Conservation (phyloP, 2,329 filamentous ascomycete species). For the Rachicladosporium sp. region DNA sequence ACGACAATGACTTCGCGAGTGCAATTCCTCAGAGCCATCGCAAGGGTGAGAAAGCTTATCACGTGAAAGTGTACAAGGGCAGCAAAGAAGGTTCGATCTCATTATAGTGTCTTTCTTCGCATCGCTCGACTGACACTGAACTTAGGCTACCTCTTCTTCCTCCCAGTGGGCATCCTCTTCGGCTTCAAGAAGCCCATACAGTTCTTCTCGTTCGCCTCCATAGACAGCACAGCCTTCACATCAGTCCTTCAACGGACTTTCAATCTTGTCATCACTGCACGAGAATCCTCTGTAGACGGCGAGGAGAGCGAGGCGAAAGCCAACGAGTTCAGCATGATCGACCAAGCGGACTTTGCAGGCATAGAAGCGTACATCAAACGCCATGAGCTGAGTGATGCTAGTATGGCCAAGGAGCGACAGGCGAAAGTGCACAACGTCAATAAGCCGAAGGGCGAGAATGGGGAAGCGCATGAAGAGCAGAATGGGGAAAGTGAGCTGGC, state of each 20-base stretch:
- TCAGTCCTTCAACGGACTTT: slow-evolving; percentile 54
- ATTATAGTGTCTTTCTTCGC: too few species aligned
- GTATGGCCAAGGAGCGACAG: slow-evolving; percentile 46
- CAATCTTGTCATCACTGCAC: slow-evolving; percentile 45
- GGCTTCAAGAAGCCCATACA: slow-evolving; percentile 54
- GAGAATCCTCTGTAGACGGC: slow-evolving; percentile 5
- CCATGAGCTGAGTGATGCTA: slow-evolving; percentile 50
- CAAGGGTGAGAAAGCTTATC: slow-evolving; percentile 50
- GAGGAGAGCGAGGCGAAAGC: slow-evolving; percentile 39
- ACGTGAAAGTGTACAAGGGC: slow-evolving; percentile 51
- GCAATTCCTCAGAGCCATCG: slow-evolving; percentile 48
- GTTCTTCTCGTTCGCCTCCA: slow-evolving; percentile 48
- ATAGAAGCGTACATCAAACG: slow-evolving; percentile 51
- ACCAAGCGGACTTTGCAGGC: slow-evolving; percentile 49
- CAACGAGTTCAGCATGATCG: slow-evolving; percentile 53
- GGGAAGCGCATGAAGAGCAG: slow-evolving; percentile 8
- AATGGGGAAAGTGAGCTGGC: slow-evolving; percentile 16
- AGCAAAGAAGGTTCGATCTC: slow-evolving; percentile 48
- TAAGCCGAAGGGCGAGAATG: slow-evolving; percentile 15
- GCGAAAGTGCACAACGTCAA: slow-evolving; percentile 49
- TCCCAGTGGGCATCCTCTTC: slow-evolving; percentile 48
- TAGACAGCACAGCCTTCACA: slow-evolving; percentile 51
- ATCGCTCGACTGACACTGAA: background rate
- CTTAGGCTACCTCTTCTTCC: slow-evolving; percentile 50
- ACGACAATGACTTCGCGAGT: slow-evolving; percentile 46